These are phyloP conservation scores for Canavalia ensiformis DNA, from an alignment of 306 rosid species.

Conservation along the genomic window DNA sequence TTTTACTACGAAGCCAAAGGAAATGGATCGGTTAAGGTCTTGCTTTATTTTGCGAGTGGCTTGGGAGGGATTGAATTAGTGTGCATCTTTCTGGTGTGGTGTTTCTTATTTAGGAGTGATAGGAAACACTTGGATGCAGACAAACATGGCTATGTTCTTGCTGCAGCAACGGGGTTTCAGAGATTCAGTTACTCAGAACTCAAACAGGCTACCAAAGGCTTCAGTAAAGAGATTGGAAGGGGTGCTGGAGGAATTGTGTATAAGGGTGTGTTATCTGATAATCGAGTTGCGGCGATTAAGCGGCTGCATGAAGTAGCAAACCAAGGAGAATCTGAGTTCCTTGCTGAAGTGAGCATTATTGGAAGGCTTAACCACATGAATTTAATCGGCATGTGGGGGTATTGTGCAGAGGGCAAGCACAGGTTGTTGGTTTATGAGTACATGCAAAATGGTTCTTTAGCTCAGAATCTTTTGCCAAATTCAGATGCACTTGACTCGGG, in stretches of 20 bases:
- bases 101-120: constrained; percentile 22
- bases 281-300: constrained; percentile 27
- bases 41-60: constrained; percentile 35
- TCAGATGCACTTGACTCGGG: constrained; percentile 39
- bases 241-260: constrained; percentile 43
- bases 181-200: constrained; percentile 32
- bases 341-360: constrained; percentile 37
- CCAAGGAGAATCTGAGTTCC: constrained; percentile 41
- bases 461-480: constrained; percentile 1
- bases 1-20: background rate
- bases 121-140: background rate
- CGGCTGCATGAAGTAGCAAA: background rate
- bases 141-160: constrained; percentile 18
- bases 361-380: constrained; percentile 51
- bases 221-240: constrained; percentile 42
- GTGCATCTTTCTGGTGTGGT: constrained; percentile 35
- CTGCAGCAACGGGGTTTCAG: constrained; percentile 24
- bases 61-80: constrained; percentile 37
- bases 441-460: constrained; percentile 46
- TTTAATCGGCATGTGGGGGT: constrained; percentile 46
- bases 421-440: constrained; percentile 47
- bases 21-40: constrained; percentile 26
- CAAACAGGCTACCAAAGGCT: constrained; percentile 39
- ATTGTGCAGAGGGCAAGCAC: constrained; percentile 39
- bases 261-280: constrained; percentile 31